Conservation (phyloP, 768 basidiomycete species). For the Macrolepiota fuliginosa region DNA sequence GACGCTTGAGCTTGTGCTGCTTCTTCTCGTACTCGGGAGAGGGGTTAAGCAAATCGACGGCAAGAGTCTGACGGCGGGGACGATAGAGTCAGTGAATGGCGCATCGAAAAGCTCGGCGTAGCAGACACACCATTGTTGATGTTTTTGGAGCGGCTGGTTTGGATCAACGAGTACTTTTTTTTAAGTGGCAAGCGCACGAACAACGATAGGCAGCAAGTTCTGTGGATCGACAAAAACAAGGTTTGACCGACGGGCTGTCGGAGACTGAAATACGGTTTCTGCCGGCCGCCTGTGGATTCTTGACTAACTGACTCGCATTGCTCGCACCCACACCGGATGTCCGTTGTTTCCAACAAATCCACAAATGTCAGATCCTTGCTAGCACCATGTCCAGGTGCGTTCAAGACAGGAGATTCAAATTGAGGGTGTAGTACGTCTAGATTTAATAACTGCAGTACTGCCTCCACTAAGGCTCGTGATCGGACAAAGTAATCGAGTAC, state of each 20-base stretch:
- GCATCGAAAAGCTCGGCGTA: not conserved
- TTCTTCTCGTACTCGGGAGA: constrained; percentile 80
- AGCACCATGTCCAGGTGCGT: not conserved
- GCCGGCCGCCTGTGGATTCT: constrained; percentile 1
- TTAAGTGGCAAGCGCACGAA: constrained; percentile 27
- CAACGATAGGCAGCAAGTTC: constrained; percentile 29
- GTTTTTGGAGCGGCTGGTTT: constrained; percentile 22
- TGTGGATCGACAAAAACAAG: constrained; percentile 39
- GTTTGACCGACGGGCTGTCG: constrained; percentile 30
- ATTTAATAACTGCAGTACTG: not conserved
- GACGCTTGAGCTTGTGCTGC: constrained; percentile 98
- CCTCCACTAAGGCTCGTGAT: not conserved
- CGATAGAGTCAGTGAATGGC: not conserved
- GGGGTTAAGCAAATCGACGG: constrained; percentile 97
- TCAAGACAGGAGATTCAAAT: not conserved
- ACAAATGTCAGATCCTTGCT: not conserved
- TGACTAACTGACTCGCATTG: not conserved
- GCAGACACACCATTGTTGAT: constrained; percentile 31
- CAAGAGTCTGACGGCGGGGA: constrained; percentile 69
- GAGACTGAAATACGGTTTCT: constrained; percentile 23
- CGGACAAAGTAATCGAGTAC: not conserved
- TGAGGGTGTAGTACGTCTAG: not conserved
- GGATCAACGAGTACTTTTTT: constrained; percentile 25
- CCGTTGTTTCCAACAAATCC: not conserved
- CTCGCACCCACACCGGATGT: not conserved